phyloP scores from a whole-genome alignment of 2,329 filamentous ascomycete genomes.

The Penicillium sp. region DNA sequence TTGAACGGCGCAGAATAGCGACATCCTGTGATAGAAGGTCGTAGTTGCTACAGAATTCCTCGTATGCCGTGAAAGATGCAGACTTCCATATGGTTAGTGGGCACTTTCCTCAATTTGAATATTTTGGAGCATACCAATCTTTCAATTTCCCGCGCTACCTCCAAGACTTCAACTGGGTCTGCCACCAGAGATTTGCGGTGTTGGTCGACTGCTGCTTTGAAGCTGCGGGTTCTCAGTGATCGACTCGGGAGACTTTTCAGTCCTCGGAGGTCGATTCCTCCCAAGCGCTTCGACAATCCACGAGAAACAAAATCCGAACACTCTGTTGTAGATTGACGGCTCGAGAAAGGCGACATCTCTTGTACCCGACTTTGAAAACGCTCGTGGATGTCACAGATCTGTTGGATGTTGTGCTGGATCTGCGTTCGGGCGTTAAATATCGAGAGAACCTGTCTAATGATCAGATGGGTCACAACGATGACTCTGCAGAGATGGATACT shows the following conservation, averaged over 20 bases:
- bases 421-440: conserved; percentile 71
- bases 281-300: conserved; percentile 48
- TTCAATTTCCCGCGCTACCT: conserved; percentile 56
- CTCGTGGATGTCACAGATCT: conserved; percentile 81
- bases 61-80: conserved; percentile 78
- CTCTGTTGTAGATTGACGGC: conserved; percentile 32
- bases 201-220: conserved; percentile 29
- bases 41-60: conserved; percentile 89
- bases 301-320: conserved; percentile 21
- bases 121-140: conserved; percentile 44
- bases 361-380: conserved; percentile 75
- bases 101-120: conserved; percentile 2
- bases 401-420: conserved; percentile 75
- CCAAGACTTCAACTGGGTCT: conserved; percentile 54
- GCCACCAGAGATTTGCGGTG: conserved; percentile 44
- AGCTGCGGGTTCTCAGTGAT: conserved; percentile 29
- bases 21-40: conserved; percentile 80
- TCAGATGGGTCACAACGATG: not conserved
- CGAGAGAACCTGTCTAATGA: conserved; percentile 62
- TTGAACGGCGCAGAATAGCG: conserved; percentile 64
- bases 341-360: conserved; percentile 63
- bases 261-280: conserved; percentile 49
- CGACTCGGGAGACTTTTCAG: conserved; percentile 29
- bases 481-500: conserved; percentile 25
- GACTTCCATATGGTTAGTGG: conserved; percentile 60